phyloP scores from a whole-genome alignment of 306 rosid genomes.

The Ammopiptanthus mongolicus region DNA sequence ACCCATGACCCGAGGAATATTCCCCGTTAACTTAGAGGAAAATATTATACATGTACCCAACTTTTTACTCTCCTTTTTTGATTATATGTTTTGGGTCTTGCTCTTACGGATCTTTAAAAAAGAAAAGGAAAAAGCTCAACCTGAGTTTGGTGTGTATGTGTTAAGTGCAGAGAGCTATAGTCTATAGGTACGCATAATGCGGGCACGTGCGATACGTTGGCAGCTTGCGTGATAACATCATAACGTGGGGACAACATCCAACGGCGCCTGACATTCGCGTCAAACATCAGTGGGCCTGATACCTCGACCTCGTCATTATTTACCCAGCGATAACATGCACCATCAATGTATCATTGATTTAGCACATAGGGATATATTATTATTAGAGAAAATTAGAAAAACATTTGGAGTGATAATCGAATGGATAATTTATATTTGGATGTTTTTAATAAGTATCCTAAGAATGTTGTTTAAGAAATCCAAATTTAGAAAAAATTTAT shows the following conservation, averaged over 20 bases:
- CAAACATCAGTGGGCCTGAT: neutral
- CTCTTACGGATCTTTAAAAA: neutral
- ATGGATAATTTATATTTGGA: no score
- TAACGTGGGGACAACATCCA: conserved; percentile 26
- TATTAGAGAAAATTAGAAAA: no score
- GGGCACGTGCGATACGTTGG: conserved; percentile 31
- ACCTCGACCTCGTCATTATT: neutral
- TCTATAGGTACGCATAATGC: neutral
- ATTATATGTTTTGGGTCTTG: neutral
- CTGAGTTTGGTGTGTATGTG: neutral
- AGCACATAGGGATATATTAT: no score
- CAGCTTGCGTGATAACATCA: neutral
- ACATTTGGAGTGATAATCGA: no score
- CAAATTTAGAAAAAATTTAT: no score
- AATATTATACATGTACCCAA: neutral
- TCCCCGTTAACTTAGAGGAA: neutral
- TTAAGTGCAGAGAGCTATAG: neutral
- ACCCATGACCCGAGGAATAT: neutral
- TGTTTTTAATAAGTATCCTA: no score
- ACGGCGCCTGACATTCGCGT: conserved; percentile 15
- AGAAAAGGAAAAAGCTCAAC: neutral
- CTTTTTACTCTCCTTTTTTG: neutral
- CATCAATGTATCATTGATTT: neutral
- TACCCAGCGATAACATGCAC: neutral
- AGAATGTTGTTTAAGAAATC: no score